Evolutionary conservation across 2,329 filamentous ascomycete genomes (phyloP), one percentile per base, ranked within the genome.

Genomic region (Kalmusia sp.): DNA sequence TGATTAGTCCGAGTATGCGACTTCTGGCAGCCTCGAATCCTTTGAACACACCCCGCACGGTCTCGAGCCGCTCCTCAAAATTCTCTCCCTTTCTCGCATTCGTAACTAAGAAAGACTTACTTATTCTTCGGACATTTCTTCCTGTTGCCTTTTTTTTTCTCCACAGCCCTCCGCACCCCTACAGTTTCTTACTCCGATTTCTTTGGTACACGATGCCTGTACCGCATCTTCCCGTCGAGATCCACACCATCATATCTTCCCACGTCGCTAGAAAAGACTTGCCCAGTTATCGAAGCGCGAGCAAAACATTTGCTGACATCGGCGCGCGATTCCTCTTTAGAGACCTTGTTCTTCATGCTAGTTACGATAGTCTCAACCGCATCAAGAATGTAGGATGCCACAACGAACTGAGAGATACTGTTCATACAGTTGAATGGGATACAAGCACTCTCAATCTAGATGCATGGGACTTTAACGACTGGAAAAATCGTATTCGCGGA

Each of bases 141-240:
- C 15, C 30, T 40, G n/a, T n/a, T n/a, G n/a, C n/a, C 14, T 25
- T 40, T 17, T 17, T 34, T 12, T 14, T 4, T 3, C 12, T 17
- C n/a, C n/a, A n/a, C n/a, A n/a, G n/a, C n/a, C n/a, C n/a, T n/a
- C n/a, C n/a, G n/a, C n/a, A n/a, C n/a, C n/a, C n/a, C n/a, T n/a
- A n/a, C n/a, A n/a, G n/a, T n/a, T n/a, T n/a, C n/a, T n/a, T n/a
- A n/a, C n/a, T n/a, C n/a, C n/a, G n/a, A n/a, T n/a, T n/a, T n/a
- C n/a, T n/a, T n/a, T n/a, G n/a, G n/a, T n/a, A n/a, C n/a, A 25
- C 2, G 2, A 46, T 46, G 43, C 14, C 43, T 24, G 11, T 19
- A 9, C 19, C 43, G 12, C 43, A 46, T 14, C 43, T 46, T 6
- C 43, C 43, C 11, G 43, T 19, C 21, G 43, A 46, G n/a, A 46